Percentiles rank a stretch among this genome's conserved stretches.
Evolutionary conservation across 2,329 filamentous ascomycete species (phyloP).

Genomic region (Kalaharituber pfeilii): DNA sequence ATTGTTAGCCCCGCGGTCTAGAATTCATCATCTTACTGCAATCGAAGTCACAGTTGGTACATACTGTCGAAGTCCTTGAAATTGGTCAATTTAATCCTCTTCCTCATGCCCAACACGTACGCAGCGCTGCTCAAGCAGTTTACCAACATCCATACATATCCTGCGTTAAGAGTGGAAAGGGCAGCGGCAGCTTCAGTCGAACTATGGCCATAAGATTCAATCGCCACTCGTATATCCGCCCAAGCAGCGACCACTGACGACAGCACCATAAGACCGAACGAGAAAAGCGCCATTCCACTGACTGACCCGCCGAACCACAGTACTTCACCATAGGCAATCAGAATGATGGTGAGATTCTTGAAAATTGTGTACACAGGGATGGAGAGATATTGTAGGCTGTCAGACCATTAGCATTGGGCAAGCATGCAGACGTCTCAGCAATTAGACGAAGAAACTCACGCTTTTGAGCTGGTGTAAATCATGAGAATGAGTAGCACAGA

Average conservation of each 20-base stretch:
- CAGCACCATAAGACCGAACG: constrained; percentile 90
- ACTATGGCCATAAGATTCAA: constrained; percentile 41
- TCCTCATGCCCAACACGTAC: constrained; percentile 85
- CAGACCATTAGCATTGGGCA: neutral
- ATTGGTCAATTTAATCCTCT: constrained; percentile 98
- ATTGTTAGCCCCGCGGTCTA: neutral
- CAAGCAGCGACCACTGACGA: constrained; percentile 90
- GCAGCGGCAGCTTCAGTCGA: constrained; percentile 48
- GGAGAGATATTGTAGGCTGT: constrained; percentile 69
- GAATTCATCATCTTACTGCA: too few relatives aligned
- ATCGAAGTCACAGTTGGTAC: constrained; percentile 28
- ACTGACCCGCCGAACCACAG: constrained; percentile 95
- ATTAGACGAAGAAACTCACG: constrained; percentile 26
- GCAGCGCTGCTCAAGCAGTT: constrained; percentile 90
- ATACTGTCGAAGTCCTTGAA: constrained; percentile 99
- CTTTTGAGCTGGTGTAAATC: constrained; percentile 97
- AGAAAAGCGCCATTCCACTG: constrained; percentile 69
- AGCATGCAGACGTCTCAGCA: neutral
- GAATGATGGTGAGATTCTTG: constrained; percentile 97
- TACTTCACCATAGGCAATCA: constrained; percentile 96
- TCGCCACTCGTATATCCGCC: constrained; percentile 83
- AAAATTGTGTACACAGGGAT: constrained; percentile 99
- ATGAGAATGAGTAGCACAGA: constrained; percentile 91
- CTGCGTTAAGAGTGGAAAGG: constrained; percentile 78
- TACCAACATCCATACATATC: constrained; percentile 94